Conservation (phyloP, 106 monocot species). For the Ottelia alismoides region DNA sequence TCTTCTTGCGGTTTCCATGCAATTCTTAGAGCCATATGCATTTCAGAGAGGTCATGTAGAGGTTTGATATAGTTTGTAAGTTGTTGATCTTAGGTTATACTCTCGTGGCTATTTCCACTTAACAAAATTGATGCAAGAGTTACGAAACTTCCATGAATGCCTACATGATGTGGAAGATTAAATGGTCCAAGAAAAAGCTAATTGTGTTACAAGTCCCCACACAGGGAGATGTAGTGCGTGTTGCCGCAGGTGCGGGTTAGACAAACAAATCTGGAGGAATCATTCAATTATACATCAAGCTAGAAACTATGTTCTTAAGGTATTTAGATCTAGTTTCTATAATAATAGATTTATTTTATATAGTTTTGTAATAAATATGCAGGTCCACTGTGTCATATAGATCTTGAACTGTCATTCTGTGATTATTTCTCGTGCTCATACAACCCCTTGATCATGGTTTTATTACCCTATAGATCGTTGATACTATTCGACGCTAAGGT, state of each 20-base stretch:
- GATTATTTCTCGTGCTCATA: neutral
- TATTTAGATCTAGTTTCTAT: no score
- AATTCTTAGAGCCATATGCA: no score
- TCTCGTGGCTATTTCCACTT: slow-evolving; percentile 1
- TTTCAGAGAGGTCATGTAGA: slow-evolving; percentile 67
- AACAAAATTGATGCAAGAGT: slow-evolving; percentile 55
- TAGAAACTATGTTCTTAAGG: slow-evolving; percentile 83
- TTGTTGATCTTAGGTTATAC: no score
- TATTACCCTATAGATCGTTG: slow-evolving; percentile 71
- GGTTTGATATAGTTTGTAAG: no score
- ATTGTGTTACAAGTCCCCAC: slow-evolving; percentile 6
- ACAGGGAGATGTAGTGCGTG: slow-evolving; percentile 47
- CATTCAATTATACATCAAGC: slow-evolving; percentile 82
- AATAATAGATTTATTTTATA: no score
- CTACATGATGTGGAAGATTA: slow-evolving; percentile 87
- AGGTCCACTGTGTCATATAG: neutral
- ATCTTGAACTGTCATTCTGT: neutral
- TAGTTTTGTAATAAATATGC: neutral
- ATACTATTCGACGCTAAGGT: slow-evolving; percentile 91
- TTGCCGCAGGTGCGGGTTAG: slow-evolving; percentile 98
- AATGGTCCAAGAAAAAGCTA: slow-evolving; percentile 8
- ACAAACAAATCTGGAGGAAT: slow-evolving; percentile 98
- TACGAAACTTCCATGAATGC: slow-evolving; percentile 90
- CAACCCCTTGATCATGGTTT: slow-evolving; percentile 1
- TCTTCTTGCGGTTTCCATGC: no score